Percentiles rank a stretch among this genome's conserved stretches.
phyloP scores from a whole-genome alignment of 2,329 filamentous ascomycete genomes.

The Sarocladiaceae sp. region DNA sequence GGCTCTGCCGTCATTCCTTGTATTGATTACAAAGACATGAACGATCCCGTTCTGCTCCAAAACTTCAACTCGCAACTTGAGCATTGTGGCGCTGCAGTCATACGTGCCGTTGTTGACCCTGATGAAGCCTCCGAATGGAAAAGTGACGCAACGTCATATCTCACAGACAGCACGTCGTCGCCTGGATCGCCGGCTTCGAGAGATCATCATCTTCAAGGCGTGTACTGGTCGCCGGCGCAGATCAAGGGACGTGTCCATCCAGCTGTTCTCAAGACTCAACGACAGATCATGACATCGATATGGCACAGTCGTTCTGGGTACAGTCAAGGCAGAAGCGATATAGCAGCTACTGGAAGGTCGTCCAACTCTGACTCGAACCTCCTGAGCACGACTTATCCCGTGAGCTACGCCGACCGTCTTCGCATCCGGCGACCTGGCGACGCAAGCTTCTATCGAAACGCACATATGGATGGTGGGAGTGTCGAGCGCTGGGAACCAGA shows the following conservation, averaged over 20 bases:
- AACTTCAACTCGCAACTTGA: conserved; percentile 22
- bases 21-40: conserved; percentile 34
- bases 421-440: conserved; percentile 69
- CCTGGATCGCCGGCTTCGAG: conserved; percentile 24
- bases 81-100: conserved; percentile 24
- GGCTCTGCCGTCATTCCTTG: conserved; percentile 32
- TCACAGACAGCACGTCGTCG: conserved; percentile 38
- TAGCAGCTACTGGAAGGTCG: neutral
- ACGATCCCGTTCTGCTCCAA: conserved; percentile 17
- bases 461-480: conserved; percentile 68
- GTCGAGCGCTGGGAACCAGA: conserved; percentile 68
- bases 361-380: conserved; percentile 20
- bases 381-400: conserved; percentile 29
- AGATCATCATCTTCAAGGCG: conserved; percentile 26
- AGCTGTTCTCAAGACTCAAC: conserved; percentile 31
- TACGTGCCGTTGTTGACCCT: conserved; percentile 24
- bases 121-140: conserved; percentile 37
- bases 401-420: conserved; percentile 61
- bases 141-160: conserved; percentile 44
- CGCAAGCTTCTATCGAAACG: conserved; percentile 62
- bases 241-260: conserved; percentile 32
- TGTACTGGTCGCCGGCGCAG: conserved; percentile 35
- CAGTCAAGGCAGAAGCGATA: neutral
- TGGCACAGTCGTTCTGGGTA: neutral
- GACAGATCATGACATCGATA: conserved; percentile 38